Evolutionary conservation across 1,139 yeast species (phyloP).

Genomic region (Geotrichum restrictum): DNA sequence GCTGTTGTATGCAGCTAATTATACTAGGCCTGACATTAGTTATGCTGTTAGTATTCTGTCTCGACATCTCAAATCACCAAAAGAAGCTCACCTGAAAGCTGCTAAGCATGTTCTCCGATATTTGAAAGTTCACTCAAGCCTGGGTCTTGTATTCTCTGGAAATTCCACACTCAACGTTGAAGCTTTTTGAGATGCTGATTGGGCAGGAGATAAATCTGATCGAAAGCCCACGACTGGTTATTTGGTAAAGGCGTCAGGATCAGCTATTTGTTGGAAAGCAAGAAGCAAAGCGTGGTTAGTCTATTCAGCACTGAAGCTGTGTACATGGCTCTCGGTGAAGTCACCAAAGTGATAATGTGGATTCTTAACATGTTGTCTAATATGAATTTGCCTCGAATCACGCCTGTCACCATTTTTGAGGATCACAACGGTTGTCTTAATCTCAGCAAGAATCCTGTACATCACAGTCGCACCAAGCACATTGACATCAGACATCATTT

Average conservation of each 20-base stretch:
- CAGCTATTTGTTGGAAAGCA: constrained; percentile 19
- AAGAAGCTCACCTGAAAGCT: constrained; percentile 21
- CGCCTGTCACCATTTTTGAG: constrained; percentile 14
- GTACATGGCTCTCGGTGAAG: constrained; percentile 11
- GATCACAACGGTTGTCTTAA: constrained; percentile 25
- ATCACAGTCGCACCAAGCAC: constrained; percentile 24
- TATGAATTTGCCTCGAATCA: neutral
- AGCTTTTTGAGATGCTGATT: constrained; percentile 24
- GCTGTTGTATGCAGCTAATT: constrained; percentile 24
- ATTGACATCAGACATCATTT: constrained; percentile 23
- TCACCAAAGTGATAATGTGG: constrained; percentile 10
- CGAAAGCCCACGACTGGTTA: constrained; percentile 22
- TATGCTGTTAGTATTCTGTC: constrained; percentile 16
- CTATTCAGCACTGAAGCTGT: constrained; percentile 3
- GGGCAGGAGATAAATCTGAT: constrained; percentile 20
- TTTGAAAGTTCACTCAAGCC: constrained; percentile 18
- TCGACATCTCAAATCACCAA: constrained; percentile 20
- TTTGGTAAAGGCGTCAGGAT: constrained; percentile 16
- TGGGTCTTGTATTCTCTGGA: constrained; percentile 15
- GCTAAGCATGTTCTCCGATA: constrained; percentile 24
- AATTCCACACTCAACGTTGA: constrained; percentile 6
- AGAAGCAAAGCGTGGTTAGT: constrained; percentile 1
- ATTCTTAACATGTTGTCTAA: neutral
- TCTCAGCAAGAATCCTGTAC: constrained; percentile 23
- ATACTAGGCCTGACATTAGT: constrained; percentile 24